Percentiles rank a stretch among this genome's conserved stretches.
Conservation (phyloP, 2,329 filamentous ascomycete genomes). For the Colletotrichum tofieldiae region DNA sequence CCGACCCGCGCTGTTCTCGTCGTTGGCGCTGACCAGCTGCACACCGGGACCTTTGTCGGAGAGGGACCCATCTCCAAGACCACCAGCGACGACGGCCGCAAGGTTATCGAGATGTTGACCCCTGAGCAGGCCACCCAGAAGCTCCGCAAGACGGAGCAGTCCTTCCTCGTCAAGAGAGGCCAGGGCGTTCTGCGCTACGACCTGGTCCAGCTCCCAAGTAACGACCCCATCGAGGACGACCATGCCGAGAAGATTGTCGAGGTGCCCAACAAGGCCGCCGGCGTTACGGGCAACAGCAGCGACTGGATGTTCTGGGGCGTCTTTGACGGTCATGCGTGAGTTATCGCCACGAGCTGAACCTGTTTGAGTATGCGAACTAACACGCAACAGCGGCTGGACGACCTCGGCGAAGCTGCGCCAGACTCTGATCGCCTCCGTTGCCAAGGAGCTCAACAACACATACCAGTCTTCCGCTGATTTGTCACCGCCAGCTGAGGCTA, state of each 20-base stretch:
- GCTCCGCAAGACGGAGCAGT: slow-evolving; percentile 90
- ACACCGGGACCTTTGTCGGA: slow-evolving; percentile 87
- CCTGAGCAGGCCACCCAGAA: slow-evolving; percentile 94
- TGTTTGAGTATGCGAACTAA: slow-evolving; percentile 28
- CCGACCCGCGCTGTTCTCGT: slow-evolving; percentile 81
- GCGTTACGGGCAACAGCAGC: slow-evolving; percentile 67
- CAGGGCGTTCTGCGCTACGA: slow-evolving; percentile 96
- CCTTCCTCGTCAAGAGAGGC: slow-evolving; percentile 90
- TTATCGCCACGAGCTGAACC: neutral
- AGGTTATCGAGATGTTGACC: slow-evolving; percentile 95
- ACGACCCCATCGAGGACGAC: slow-evolving; percentile 98
- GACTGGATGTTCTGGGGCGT: slow-evolving; percentile 99
- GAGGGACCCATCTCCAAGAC: slow-evolving; percentile 91
- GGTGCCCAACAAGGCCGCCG: slow-evolving; percentile 74
- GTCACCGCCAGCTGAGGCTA: slow-evolving; percentile 82
- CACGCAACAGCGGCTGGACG: slow-evolving; percentile 84
- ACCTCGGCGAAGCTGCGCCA: slow-evolving; percentile 97
- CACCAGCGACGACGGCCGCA: slow-evolving; percentile 86
- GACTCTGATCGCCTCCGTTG: slow-evolving; percentile 91
- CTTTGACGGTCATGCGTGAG: slow-evolving; percentile 95
- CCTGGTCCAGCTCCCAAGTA: slow-evolving; percentile 93
- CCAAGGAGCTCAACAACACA: slow-evolving; percentile 91
- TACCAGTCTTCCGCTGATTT: slow-evolving; percentile 80
- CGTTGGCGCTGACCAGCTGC: slow-evolving; percentile 91
- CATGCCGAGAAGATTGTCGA: slow-evolving; percentile 99